Base-by-base conservation (phyloP, 306 rosid species). In the Castanopsis chinensis region DNA sequence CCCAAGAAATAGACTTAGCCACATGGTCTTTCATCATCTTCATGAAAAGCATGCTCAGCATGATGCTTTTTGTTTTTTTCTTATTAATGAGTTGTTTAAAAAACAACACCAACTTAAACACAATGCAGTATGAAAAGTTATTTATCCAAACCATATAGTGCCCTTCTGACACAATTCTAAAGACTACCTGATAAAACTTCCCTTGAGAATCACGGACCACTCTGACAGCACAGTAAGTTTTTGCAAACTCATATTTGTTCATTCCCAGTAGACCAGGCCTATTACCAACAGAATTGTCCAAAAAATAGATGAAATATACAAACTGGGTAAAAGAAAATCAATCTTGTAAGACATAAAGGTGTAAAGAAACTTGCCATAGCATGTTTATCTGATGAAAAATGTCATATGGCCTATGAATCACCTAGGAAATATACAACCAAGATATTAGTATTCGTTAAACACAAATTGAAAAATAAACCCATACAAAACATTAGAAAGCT, bases 201-300 rank as follows among this genome's bases (percentile, higher is more conserved):
- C 99, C 97, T 71, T 86, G 91, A 78, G 52, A 51, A 53, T 90
- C 90, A 51, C 76, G 80, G 60, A 84, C 60, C 86, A 72, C 82
- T 87, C 90, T 88, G 78, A 78, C 81, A 58, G 86, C 93, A 60
- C 99, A 94, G 82, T 94, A 94, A 79, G 90, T 91, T 87, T 91
- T 88, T 20, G 93, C 99, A 82, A 92, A 94, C 59, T 89, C 90
- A 52, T 85, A 88, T 78, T 94, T 94, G 81, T 82, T 85, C 86
- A 78, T 83, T 72, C 99, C 99, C 77, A 94, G 81, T 88, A 94
- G 85, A 84, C 97, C 99, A 71, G 97, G 95, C 99, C 98, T 94
- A 81, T 51, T 81, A 76, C 77, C 23, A 84, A 21, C 85, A 78
- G 77, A 81, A 72, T 75, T 64, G 57, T 51, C 19, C 76, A 79